Evolutionary conservation across 306 rosid genomes (phyloP).

Genomic region (Adenanthera pavonina): DNA sequence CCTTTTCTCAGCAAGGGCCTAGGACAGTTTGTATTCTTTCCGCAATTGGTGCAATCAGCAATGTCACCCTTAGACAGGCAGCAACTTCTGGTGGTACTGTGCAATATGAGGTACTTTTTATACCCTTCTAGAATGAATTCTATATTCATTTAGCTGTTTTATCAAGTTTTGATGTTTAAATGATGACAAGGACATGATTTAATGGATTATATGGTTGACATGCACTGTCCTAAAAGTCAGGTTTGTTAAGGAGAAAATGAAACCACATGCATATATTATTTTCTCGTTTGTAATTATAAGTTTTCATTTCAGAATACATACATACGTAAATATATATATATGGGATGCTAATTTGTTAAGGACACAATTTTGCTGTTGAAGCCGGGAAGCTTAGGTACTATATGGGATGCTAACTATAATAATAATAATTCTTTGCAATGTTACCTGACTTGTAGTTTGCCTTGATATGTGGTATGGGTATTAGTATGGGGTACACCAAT

Average conservation of each 20-base stretch:
- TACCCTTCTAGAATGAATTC: slow-evolving; percentile 27
- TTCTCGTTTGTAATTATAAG: background rate
- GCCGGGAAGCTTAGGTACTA: slow-evolving; percentile 5
- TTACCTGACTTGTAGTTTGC: too few relatives aligned
- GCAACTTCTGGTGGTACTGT: slow-evolving; percentile 68
- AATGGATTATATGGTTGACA: background rate
- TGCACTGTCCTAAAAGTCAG: slow-evolving; percentile 6
- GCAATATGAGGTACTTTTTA: slow-evolving; percentile 66
- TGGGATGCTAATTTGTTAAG: too few relatives aligned
- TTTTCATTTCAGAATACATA: background rate
- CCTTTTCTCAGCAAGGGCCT: slow-evolving; percentile 85
- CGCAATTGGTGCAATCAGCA: slow-evolving; percentile 74
- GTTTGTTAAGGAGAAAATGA: slow-evolving; percentile 13
- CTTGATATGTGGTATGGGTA: too few relatives aligned
- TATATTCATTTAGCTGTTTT: slow-evolving; percentile 11
- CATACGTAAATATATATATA: background rate
- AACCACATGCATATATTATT: slow-evolving; percentile 14
- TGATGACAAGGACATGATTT: slow-evolving; percentile 23
- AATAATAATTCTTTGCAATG: background rate
- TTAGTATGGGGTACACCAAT: too few relatives aligned
- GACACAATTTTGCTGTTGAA: background rate
- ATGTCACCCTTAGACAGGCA: slow-evolving; percentile 81
- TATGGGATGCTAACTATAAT: background rate
- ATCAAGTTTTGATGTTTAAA: slow-evolving; percentile 8
- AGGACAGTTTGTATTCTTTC: slow-evolving; percentile 91